Evolutionary conservation across 2,329 filamentous ascomycete genomes (phyloP), one percentile per base, ranked within the genome.

Genomic region (Macroventuria anomochaeta): DNA sequence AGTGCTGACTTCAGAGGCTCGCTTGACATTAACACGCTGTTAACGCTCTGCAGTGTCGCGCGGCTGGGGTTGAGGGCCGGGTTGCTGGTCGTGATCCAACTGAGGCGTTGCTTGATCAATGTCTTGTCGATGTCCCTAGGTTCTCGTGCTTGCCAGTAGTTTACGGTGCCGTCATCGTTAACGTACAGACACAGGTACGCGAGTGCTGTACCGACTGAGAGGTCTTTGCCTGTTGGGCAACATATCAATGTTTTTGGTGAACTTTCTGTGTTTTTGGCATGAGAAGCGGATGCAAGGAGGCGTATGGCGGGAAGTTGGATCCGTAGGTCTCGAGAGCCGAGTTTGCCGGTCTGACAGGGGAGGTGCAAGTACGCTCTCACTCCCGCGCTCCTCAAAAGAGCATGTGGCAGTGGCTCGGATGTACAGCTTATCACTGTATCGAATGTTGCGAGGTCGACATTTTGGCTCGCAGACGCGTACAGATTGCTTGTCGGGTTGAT

Each of bases 11-110:
- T 57, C 12, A 29, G 28, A 10, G 52, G n/a, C 15, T 34, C 17
- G n/a, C 15, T 43, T 3, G 49, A 43, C 86, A 97, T 93, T 44
- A 97, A 76, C 67, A 91, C 96, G 49, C 90, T 90, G 74, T 97
- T 97, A 5, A 97, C 88, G 62, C 91, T 93, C 75, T 97, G 93
- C 31, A 97, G 77, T 0, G 93, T 97, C 18, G 90, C 83, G 29
- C 95, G 82, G 58, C 88, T 93, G 0, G 93, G 93, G 69, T 96
- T 96, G 2, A 88, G 89, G 62, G 89, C 86, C 0, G 92, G 88
- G 69, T 88, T 88, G 0, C 85, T 85, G 5, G 87, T 88, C 74
- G 93, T 90, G 63, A 97, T 90, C 80, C 87, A 89, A n/a, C 89
- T 88, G 26, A 97, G 80, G 46, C 88, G 83, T 63, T 86, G 84